Base-by-base conservation (phyloP, 2,329 filamentous ascomycete species). In the Chrysoporthe austroafricana region DNA sequence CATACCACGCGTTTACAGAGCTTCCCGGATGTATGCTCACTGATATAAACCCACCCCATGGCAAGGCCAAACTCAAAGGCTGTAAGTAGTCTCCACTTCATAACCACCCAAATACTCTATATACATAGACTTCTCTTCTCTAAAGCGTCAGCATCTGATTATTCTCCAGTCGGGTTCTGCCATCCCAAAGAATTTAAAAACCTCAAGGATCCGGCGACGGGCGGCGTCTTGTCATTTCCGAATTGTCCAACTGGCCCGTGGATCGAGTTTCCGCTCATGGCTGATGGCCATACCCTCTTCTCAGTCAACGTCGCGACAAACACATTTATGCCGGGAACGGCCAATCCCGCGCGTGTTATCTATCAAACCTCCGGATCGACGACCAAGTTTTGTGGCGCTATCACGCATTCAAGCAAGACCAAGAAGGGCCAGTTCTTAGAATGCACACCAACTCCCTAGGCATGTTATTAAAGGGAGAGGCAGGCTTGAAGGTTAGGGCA, bases 241-340 rank as follows among this genome's bases (percentile, higher is more conserved):
- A 58, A 58, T n/a, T 58, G 54, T 39, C 54, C 54, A 32, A 42
- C 54, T 39, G 54, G 54, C 9, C 54, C 54, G n/a, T 58, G 54
- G 54, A 34, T 58, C 34, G 54, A 58, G 14, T 58, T 36, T n/a
- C 54, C 54, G 32, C 54, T 58, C 4, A 58, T 58, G 54, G 32
- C 54, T 18, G 54, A 58, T 18, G 54, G 54, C 9, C 32, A 36
- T 18, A 58, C 54, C 14, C 16, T 58, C 54, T 58, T 58, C 34
- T 8, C 32, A 16, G 54, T 34, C 26, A 5, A 34, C 32, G 9
- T 36, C 14, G 32, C 32, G 34, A 21, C 18, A 18, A 21, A 21
- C 8, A 21, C 18, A 48, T 48, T 21, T 48, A 48, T 48, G 46
- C 54, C 54, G 2, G 54, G 54, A 14, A 18, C 14, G 9, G 14